Percentiles rank a stretch among this genome's conserved stretches.
Conservation (phyloP, 2,329 filamentous ascomycete species). For the Calonectria pseudoturangicola region DNA sequence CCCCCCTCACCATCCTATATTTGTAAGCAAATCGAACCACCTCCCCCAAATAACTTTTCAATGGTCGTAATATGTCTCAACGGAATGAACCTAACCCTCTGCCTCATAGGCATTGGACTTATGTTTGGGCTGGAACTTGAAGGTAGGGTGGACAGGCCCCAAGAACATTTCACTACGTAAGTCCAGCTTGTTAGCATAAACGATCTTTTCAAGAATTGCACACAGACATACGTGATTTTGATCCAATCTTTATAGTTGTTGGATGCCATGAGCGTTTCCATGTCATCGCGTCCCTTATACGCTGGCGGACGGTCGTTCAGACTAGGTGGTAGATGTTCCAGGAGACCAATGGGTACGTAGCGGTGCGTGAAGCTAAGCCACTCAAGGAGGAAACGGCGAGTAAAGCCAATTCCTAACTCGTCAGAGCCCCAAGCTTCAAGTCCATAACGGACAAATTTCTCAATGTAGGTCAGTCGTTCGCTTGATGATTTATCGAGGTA, state of each 20-base stretch:
- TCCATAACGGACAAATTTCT: slow-evolving; percentile 92
- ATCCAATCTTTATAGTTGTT: slow-evolving; percentile 98
- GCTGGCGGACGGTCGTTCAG: slow-evolving; percentile 92
- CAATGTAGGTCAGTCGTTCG: slow-evolving; percentile 89
- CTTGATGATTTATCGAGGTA: slow-evolving; percentile 96
- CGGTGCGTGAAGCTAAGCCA: slow-evolving; percentile 96
- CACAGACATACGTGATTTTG: slow-evolving; percentile 87
- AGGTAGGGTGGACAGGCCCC: slow-evolving; percentile 90
- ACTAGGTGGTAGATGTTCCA: slow-evolving; percentile 91
- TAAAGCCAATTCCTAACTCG: slow-evolving; percentile 93
- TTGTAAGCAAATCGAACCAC: background rate
- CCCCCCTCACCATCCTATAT: background rate
- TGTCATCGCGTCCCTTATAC: slow-evolving; percentile 88
- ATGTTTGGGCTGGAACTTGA: slow-evolving; percentile 97
- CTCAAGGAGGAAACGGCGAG: slow-evolving; percentile 93
- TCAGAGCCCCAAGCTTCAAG: slow-evolving; percentile 97
- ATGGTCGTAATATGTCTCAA: background rate
- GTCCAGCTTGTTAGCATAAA: slow-evolving; percentile 40
- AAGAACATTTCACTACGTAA: slow-evolving; percentile 93
- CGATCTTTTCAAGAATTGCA: background rate
- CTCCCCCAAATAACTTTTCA: too few species aligned
- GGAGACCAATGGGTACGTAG: slow-evolving; percentile 91
- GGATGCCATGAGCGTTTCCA: slow-evolving; percentile 95
- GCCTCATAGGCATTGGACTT: slow-evolving; percentile 94
- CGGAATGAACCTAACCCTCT: slow-evolving; percentile 72